phyloP scores from a whole-genome alignment of 805 yeast species.

The Ogataea ganodermae region DNA sequence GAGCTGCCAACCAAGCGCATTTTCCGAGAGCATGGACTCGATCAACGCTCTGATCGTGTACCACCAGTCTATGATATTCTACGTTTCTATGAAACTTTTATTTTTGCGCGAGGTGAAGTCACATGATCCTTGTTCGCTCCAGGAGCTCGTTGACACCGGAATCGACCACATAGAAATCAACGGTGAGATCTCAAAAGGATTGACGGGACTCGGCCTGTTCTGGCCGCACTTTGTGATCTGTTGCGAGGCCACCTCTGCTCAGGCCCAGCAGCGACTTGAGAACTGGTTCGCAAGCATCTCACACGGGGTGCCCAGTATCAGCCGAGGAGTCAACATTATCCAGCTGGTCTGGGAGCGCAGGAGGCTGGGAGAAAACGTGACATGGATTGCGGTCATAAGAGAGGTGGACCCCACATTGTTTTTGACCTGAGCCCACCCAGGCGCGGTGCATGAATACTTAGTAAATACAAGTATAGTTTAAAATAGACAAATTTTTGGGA shows the following conservation, averaged over 20 bases:
- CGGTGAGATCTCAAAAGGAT: not conserved
- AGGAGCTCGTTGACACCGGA: not conserved
- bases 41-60: constrained; percentile 1
- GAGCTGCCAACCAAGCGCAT: not conserved
- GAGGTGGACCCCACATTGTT: not conserved
- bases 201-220: not conserved
- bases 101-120: constrained; percentile 3
- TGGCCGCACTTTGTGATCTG: constrained; percentile 5
- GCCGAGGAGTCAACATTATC: not conserved
- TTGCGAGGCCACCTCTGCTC: constrained; percentile 1
- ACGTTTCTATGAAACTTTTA: not conserved
- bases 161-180: constrained; percentile 3
- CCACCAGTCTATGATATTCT: constrained; percentile 6
- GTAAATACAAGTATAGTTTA: too few relatives aligned
- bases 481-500: too few relatives aligned
- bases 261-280: not conserved
- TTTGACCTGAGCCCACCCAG: not conserved
- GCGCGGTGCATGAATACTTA: too few relatives aligned
- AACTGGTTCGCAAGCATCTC: not conserved
- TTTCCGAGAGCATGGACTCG: not conserved
- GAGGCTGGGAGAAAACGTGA: not conserved
- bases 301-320: not conserved
- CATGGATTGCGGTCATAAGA: not conserved
- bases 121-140: not conserved
- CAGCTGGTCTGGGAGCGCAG: not conserved